Evolutionary conservation across 495 filamentous ascomycete species (phyloP), one percentile per base, ranked within the genome.

Genomic region (Endocarpon pusillum): DNA sequence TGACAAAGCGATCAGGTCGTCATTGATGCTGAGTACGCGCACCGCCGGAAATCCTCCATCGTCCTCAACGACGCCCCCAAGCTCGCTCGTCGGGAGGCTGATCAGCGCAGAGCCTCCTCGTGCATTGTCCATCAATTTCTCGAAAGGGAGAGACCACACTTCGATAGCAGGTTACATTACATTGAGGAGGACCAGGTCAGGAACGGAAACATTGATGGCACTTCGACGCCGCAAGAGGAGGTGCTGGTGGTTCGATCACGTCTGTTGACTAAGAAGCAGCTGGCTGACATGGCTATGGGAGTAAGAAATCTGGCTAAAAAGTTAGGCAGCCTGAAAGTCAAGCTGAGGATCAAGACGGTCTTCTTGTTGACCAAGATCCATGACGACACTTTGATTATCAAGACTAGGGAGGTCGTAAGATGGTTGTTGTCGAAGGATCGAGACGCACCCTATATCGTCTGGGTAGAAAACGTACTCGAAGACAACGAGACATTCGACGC

Each of bases 251-350:
- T 60, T 18, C 61, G 73, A 35, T 77, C 73, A 17, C 51, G 74
- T 10, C 67, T 89, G 21, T 62, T 97, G 41, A 94, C 85, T 2
- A 97, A 96, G 55, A 78, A 75, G 38, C 82, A 97, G 52, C 62
- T 97, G 21, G 79, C 76, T 1, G 89, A 96, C 40, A 93, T 97
- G 89, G 84, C 85, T 0, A 83, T 81, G 71, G 86, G 86, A 16
- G 85, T 97, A 36, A 69, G 89, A 19, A 84, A 94, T 47, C 60
- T 97, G 30, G 80, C 79, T 19, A 84, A 94, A 51, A 78, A 78
- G 35, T 62, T 96, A 34, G 76, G 78, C 27, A 78, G 69, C 51
- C 70, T 92, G 45, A 66, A 68, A 36, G 59, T 94, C 33, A 83
- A 77, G 57, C 67, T 94, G 41, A 72, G 72, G 4, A 81, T 89